Base-by-base conservation (phyloP, 2,329 filamentous ascomycete species). In the Ceratocystis cacaofunesta region DNA sequence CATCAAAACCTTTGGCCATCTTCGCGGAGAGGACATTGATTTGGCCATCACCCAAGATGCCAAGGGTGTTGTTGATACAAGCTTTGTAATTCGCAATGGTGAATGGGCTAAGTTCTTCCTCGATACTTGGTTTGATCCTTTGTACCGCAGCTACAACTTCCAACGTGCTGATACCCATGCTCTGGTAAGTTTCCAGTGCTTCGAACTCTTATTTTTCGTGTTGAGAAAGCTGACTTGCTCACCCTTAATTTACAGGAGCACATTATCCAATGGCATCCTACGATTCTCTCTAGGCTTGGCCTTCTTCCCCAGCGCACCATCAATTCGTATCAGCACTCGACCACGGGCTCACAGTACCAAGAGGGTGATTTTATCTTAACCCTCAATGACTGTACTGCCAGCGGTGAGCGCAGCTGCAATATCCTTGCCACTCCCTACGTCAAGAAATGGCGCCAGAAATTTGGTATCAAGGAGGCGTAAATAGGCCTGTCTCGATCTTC, bases 201-300 rank as follows among this genome's bases (percentile, higher is more conserved):
- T 32, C 28, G 15, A 36, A 19, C 12, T 41, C 1, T 17, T 50
- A 32, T 22, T 12, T 41, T 41, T 41, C 8, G 36, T 12, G 36
- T 41, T 41, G 36, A 41, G 10, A 41, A 41, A 50, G 5, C 8
- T 41, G 3, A 36, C 46, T 7, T 43, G 62, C 62, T 64, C 61
- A 61, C 22, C 25, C 22, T n/a, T 1, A 15, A 48, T 52, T 19
- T 30, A 12, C 68, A 92, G 88, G 89, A 92, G 76, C 89, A 94
- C 73, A 88, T 92, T 70, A 85, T 90, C 43, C 92, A 96, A 79
- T 99, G 94, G 95, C 94, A 99, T 73, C 91, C 92, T 32, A 99
- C 94, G 0, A 87, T 99, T 57, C 82, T 99, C 10, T 90, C 92
- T 46, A 94, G 91, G 73, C 78, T 97, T 68, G 92, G 89, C 1